These are phyloP conservation scores for Colletotrichum sp. DNA, from an alignment of 2,329 filamentous ascomycete genomes.

Conservation along the genomic window DNA sequence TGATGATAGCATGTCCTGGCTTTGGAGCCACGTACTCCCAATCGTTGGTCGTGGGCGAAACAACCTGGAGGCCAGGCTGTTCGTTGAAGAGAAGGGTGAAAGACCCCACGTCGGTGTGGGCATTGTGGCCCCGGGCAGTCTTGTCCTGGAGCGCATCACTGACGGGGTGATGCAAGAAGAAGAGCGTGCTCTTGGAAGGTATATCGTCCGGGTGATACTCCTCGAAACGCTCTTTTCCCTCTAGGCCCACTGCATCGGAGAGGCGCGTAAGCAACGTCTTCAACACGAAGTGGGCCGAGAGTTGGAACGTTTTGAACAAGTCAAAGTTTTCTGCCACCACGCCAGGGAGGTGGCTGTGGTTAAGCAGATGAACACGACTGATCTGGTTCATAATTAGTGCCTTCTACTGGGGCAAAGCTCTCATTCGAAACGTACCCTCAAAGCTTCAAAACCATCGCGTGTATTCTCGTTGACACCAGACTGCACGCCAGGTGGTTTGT, in stretches of 20 bases:
- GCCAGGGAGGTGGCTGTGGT: neutral
- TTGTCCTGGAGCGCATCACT: neutral
- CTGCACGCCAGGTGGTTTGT: neutral
- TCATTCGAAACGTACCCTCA: neutral
- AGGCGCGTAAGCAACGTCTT: neutral
- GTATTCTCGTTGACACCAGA: neutral
- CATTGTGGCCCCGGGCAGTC: neutral
- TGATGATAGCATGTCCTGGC: neutral
- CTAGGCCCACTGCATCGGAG: neutral
- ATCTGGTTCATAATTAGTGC: neutral
- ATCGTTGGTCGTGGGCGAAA: neutral
- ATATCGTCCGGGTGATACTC: neutral
- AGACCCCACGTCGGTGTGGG: neutral
- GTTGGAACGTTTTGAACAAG: neutral
- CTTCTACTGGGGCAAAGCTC: accelerated
- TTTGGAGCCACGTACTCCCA: neutral
- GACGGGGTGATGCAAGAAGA: neutral
- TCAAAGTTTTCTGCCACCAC: neutral
- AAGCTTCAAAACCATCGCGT: neutral
- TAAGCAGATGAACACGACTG: neutral
- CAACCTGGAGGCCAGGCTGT: neutral
- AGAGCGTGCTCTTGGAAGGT: neutral
- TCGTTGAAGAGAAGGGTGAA: neutral
- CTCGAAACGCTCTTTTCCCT: neutral
- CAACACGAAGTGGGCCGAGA: neutral